These are phyloP conservation scores for Aspergillus pseudoviridinutans DNA, from an alignment of 2,329 filamentous ascomycete species.

Conservation along the genomic window DNA sequence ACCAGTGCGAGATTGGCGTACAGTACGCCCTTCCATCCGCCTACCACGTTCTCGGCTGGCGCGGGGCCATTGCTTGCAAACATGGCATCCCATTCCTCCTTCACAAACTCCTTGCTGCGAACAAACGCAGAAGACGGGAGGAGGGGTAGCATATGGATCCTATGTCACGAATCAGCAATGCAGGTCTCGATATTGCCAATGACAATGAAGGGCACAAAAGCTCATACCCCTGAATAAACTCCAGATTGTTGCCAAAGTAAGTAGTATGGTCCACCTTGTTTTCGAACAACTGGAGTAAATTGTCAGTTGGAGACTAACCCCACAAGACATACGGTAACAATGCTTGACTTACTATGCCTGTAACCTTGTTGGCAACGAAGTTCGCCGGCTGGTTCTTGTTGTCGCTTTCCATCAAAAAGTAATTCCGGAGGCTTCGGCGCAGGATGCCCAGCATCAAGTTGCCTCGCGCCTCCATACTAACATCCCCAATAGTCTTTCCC, in stretches of 20 bases:
- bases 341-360: conserved; percentile 48
- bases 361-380: conserved; percentile 76
- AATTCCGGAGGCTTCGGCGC: conserved; percentile 66
- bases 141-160: conserved; percentile 80
- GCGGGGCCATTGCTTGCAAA: conserved; percentile 67
- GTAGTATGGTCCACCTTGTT: conserved; percentile 94
- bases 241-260: conserved; percentile 71
- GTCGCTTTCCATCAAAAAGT: conserved; percentile 72
- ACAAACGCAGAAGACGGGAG: conserved; percentile 65
- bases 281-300: conserved; percentile 65
- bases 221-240: conserved; percentile 61
- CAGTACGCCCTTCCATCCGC: conserved; percentile 82
- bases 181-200: background rate
- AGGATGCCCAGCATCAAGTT: conserved; percentile 82
- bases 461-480: conserved; percentile 73
- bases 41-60: conserved; percentile 51
- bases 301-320: conserved; percentile 16
- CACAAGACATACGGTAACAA: background rate
- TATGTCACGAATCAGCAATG: conserved; percentile 40
- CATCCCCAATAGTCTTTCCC: conserved; percentile 73
- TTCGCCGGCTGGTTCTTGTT: conserved; percentile 69
- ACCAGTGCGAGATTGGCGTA: conserved; percentile 78
- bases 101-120: conserved; percentile 66
- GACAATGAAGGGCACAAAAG: conserved; percentile 2
- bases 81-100: conserved; percentile 76